These are phyloP conservation scores for Cytospora mali DNA, from an alignment of 2,329 filamentous ascomycete species.

Conservation along the genomic window DNA sequence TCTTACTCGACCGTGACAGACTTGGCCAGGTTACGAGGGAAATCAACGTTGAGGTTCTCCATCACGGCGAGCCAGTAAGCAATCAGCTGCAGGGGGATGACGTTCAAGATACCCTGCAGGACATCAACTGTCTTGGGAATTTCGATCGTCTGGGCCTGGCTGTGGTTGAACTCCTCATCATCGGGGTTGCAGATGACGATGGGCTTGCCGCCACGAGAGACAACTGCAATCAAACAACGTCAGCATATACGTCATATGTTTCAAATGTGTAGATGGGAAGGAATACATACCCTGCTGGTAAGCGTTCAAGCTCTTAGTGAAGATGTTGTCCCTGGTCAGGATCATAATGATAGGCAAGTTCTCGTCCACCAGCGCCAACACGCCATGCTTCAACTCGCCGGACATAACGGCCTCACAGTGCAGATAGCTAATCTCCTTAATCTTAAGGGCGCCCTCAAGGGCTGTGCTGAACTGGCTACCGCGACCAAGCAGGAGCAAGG, in stretches of 20 bases:
- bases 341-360: conserved; percentile 99
- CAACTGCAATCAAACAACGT: conserved; percentile 58
- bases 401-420: conserved; percentile 99
- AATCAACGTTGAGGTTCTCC: conserved; percentile 96
- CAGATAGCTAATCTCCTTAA: conserved; percentile 99
- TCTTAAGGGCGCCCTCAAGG: conserved; percentile 96
- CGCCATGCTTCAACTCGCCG: conserved; percentile 98
- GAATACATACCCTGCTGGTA: conserved; percentile 83
- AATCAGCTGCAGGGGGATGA: conserved; percentile 96
- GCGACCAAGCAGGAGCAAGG: conserved; percentile 86
- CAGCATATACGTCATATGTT: background rate
- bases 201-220: conserved; percentile 91
- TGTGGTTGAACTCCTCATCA: conserved; percentile 85
- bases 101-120: conserved; percentile 95
- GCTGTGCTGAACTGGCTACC: conserved; percentile 97
- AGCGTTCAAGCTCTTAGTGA: conserved; percentile 98
- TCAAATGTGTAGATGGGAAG: background rate
- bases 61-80: conserved; percentile 98
- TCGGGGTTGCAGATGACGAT: conserved; percentile 97
- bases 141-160: conserved; percentile 95
- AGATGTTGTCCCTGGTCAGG: conserved; percentile 91
- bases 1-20: conserved; percentile 96
- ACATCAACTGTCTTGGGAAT: conserved; percentile 94
- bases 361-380: conserved; percentile 95
- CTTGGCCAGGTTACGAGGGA: conserved; percentile 98